phyloP scores from a whole-genome alignment of 306 rosid species.

The Fagus sylvatica region DNA sequence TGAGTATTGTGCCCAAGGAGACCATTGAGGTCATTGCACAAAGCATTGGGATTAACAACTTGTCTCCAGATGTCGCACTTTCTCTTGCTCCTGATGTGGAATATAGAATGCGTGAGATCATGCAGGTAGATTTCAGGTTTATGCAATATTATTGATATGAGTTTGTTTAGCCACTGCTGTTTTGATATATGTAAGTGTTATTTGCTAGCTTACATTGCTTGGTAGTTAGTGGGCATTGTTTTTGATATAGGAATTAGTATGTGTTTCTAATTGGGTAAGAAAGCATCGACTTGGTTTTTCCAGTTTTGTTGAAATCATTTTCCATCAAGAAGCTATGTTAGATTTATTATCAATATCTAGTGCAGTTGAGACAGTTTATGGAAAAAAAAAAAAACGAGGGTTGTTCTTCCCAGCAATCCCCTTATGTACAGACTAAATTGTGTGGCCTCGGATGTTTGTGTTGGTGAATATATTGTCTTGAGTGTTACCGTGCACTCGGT shows the following conservation, averaged over 20 bases:
- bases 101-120: conserved; percentile 86
- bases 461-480: not conserved
- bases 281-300: not conserved
- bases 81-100: conserved; percentile 93
- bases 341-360: not conserved
- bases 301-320: not conserved
- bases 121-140: conserved; percentile 59
- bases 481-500: not conserved
- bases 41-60: conserved; percentile 79
- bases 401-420: not conserved
- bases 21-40: conserved; percentile 87
- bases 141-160: not conserved
- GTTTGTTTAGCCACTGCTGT: not conserved
- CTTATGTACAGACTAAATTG: not conserved
- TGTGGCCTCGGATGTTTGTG: not conserved
- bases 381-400: not conserved
- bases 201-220: conserved; percentile 1
- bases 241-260: not conserved
- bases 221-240: not conserved
- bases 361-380: not conserved
- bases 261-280: not conserved
- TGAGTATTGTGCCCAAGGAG: conserved; percentile 80
- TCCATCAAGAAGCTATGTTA: not conserved
- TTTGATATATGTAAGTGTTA: not conserved
- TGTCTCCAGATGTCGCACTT: conserved; percentile 71